Conservation (phyloP, 2,329 filamentous ascomycete genomes). For the Paecilomyces sp. region DNA sequence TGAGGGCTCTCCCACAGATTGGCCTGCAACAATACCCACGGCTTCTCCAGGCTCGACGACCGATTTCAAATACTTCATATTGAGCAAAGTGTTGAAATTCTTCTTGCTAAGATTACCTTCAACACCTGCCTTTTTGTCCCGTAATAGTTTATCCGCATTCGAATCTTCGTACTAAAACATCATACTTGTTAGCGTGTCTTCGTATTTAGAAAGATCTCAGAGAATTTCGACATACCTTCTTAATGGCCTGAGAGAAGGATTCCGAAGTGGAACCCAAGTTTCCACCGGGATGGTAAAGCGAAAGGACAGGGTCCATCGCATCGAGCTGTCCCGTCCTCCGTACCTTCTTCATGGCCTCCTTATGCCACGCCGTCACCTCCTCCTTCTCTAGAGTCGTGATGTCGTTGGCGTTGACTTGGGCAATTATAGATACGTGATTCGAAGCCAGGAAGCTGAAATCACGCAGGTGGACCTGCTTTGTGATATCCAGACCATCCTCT, state of each 20-base stretch:
- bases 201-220: background rate
- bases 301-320: constrained; percentile 67
- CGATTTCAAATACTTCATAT: constrained; percentile 87
- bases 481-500: constrained; percentile 89
- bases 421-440: constrained; percentile 74
- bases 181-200: constrained; percentile 9
- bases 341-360: constrained; percentile 68
- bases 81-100: constrained; percentile 74
- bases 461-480: constrained; percentile 83
- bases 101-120: constrained; percentile 50
- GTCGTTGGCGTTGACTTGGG: constrained; percentile 60
- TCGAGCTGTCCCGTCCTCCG: constrained; percentile 63
- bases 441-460: constrained; percentile 86
- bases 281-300: constrained; percentile 66
- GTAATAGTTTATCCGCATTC: constrained; percentile 58
- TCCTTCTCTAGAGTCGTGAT: constrained; percentile 56
- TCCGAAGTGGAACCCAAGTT: constrained; percentile 85
- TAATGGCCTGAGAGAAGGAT: constrained; percentile 66
- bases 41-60: constrained; percentile 93
- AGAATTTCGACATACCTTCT: constrained; percentile 38
- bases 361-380: constrained; percentile 56
- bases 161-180: constrained; percentile 63
- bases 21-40: constrained; percentile 91
- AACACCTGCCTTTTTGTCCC: constrained; percentile 49
- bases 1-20: constrained; percentile 93